Conservation (phyloP, 2,329 filamentous ascomycete genomes). For the Capronia coronata region DNA sequence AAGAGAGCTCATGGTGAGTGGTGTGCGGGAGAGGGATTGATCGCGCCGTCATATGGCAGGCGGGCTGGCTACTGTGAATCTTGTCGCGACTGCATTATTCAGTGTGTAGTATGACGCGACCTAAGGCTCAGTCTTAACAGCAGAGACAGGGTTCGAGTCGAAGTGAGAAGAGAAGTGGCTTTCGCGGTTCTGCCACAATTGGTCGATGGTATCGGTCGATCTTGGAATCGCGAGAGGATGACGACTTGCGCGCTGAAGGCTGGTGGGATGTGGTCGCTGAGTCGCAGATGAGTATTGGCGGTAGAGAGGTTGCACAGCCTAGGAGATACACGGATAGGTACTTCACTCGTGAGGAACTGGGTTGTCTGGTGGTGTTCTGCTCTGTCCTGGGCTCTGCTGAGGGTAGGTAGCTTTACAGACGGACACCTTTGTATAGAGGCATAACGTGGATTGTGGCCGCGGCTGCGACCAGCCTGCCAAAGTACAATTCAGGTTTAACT, state of each 20-base stretch:
- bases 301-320: too few relatives aligned
- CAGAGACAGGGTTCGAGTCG: neutral
- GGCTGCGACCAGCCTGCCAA: too few relatives aligned
- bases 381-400: too few relatives aligned
- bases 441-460: too few relatives aligned
- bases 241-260: neutral
- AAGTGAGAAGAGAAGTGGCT: neutral
- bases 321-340: too few relatives aligned
- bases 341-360: too few relatives aligned
- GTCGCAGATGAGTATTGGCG: neutral
- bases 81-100: neutral
- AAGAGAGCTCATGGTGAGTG: conserved; percentile 24
- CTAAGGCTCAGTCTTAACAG: neutral
- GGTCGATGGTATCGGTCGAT: neutral
- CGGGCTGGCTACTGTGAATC: neutral
- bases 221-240: neutral
- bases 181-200: neutral
- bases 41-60: conserved; percentile 12
- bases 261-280: neutral
- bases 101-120: conserved; percentile 1
- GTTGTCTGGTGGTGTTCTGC: too few relatives aligned
- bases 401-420: too few relatives aligned
- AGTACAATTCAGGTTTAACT: too few relatives aligned
- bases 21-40: conserved; percentile 4
- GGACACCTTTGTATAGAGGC: too few relatives aligned